These are phyloP conservation scores for Monocercomonoides exilis DNA, from an alignment of 78 protist species.

Conservation along the genomic window DNA sequence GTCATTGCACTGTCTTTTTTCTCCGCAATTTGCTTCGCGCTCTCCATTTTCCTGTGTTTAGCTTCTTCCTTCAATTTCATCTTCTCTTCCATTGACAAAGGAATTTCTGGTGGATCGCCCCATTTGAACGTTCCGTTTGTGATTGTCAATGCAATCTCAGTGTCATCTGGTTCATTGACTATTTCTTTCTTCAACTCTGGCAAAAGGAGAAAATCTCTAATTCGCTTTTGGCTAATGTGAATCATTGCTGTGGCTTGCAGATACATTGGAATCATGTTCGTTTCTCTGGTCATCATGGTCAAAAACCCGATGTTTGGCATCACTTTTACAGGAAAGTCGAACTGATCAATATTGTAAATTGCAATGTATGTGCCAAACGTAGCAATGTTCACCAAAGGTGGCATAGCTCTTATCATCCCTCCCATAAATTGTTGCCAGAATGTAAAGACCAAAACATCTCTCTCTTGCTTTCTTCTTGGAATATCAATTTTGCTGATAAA, in stretches of 20 bases:
- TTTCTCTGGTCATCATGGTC: not conserved
- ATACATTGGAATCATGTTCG: not conserved
- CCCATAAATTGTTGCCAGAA: not conserved
- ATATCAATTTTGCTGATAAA: not conserved
- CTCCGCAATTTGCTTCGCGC: too few species aligned
- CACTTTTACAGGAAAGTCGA: not conserved
- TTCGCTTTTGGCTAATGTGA: not conserved
- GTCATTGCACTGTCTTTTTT: too few species aligned
- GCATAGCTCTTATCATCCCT: not conserved
- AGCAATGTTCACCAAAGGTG: not conserved
- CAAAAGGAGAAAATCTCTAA: not conserved
- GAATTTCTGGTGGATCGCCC: too few species aligned
- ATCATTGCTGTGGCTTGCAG: not conserved
- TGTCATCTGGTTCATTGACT: too few species aligned
- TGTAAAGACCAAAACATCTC: not conserved
- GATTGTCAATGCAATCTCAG: too few species aligned
- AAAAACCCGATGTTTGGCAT: too few species aligned
- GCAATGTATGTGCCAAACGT: not conserved
- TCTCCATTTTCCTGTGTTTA: too few species aligned
- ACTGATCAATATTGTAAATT: not conserved
- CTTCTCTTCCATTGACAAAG: too few species aligned
- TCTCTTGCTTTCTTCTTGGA: not conserved
- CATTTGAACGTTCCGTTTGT: too few species aligned
- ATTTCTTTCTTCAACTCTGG: not conserved
- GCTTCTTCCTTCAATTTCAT: too few species aligned